Conservation (phyloP, 2,329 filamentous ascomycete species). For the Exophiala sideris region DNA sequence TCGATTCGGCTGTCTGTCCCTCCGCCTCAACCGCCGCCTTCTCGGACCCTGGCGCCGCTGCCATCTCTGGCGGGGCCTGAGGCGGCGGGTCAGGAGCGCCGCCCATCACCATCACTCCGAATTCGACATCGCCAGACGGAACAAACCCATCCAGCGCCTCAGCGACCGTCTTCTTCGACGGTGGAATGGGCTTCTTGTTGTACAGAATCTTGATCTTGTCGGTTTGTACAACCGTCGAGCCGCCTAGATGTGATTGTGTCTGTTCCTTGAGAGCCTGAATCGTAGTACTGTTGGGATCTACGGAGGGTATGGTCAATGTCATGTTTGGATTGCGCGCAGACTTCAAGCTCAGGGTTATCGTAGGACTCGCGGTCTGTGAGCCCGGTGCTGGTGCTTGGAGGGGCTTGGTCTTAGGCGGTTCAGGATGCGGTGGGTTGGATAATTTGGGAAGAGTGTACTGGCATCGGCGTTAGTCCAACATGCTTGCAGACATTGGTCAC, state of each 20-base stretch:
- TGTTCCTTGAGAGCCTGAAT: constrained; percentile 73
- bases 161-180: constrained; percentile 65
- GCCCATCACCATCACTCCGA: constrained; percentile 84
- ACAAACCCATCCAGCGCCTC: constrained; percentile 64
- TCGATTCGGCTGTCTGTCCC: constrained; percentile 33
- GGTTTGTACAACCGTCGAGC: constrained; percentile 36
- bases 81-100: constrained; percentile 50
- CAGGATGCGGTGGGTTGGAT: constrained; percentile 38
- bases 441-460: constrained; percentile 49
- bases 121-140: constrained; percentile 58
- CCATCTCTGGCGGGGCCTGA: constrained; percentile 1
- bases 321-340: constrained; percentile 73
- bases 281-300: constrained; percentile 65
- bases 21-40: constrained; percentile 32
- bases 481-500: too few relatives aligned
- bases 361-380: constrained; percentile 20
- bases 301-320: constrained; percentile 61
- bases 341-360: constrained; percentile 60
- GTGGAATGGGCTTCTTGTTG: constrained; percentile 79
- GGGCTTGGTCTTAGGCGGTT: constrained; percentile 41
- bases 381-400: constrained; percentile 27
- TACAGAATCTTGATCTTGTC: constrained; percentile 82
- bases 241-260: constrained; percentile 60
- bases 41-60: constrained; percentile 8
- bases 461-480: background rate